Percentiles rank a stretch among this genome's conserved stretches.
Conservation (phyloP, 164 flowering plant genomes). For the Aristolochia contorta region DNA sequence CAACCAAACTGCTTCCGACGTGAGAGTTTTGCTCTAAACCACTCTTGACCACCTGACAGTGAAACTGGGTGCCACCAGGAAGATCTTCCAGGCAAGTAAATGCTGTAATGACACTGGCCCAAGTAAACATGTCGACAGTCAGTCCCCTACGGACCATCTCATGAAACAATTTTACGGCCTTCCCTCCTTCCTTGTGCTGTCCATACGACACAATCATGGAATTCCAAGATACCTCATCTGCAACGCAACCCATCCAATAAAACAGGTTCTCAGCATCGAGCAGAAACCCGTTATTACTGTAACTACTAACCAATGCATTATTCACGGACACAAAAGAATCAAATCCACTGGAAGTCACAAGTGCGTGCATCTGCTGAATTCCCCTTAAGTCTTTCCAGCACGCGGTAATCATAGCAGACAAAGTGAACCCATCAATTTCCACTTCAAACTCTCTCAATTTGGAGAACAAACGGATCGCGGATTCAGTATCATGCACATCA, state of each 20-base stretch:
- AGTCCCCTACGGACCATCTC: slow-evolving; percentile 46
- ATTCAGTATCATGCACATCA: slow-evolving; percentile 26
- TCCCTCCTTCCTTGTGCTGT: slow-evolving; percentile 49
- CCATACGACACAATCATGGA: slow-evolving; percentile 79
- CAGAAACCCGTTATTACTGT: slow-evolving; percentile 48
- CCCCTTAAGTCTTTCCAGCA: slow-evolving; percentile 22
- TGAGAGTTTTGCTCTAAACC: slow-evolving; percentile 62
- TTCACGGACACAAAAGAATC: slow-evolving; percentile 51
- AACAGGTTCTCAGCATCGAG: slow-evolving; percentile 47
- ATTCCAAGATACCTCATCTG: slow-evolving; percentile 87
- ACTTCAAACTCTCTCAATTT: slow-evolving; percentile 37
- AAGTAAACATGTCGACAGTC: slow-evolving; percentile 56
- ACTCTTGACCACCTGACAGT: slow-evolving; percentile 53
- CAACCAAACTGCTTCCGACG: slow-evolving; percentile 82
- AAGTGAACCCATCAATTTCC: slow-evolving; percentile 62
- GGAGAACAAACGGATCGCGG: slow-evolving; percentile 33
- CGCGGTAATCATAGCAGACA: slow-evolving; percentile 55
- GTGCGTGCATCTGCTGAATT: slow-evolving; percentile 44
- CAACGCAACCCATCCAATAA: slow-evolving; percentile 35
- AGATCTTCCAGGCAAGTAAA: slow-evolving; percentile 54
- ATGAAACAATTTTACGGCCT: slow-evolving; percentile 50
- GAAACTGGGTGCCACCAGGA: slow-evolving; percentile 68
- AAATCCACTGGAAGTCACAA: slow-evolving; percentile 39
- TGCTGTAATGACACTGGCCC: slow-evolving; percentile 74
- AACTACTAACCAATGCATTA: slow-evolving; percentile 50